Base-by-base conservation (phyloP, 2,329 filamentous ascomycete genomes). In the Xylariaceae sp. region DNA sequence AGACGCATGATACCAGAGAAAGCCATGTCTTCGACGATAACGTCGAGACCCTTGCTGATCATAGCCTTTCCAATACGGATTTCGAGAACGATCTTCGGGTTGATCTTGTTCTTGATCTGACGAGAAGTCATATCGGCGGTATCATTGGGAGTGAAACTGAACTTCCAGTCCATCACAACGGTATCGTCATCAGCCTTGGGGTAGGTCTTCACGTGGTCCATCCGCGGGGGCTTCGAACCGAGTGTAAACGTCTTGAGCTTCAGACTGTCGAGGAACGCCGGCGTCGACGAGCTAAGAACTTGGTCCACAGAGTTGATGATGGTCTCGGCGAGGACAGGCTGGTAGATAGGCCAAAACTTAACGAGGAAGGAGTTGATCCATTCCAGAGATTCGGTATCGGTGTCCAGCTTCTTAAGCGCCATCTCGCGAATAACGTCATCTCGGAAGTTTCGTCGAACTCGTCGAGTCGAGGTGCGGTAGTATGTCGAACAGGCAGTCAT, bases 331-430 rank as follows among this genome's bases (percentile, higher is more conserved):
- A 99, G 83, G 8, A 97, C 90, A 1, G 94, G 94, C 57, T 94
- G 91, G 73, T 96, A 97, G 70, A 99, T 99, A 63, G 94, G 94
- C 94, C 94, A 99, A 78, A 99, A 99, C 74, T 99, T 99, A 76
- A 95, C 86, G 68, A 99, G 74, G 77, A 99, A 99, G 68, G 91
- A 96, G 80, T 99, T 99, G 74, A 99, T 97, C 94, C 94, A 99
- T 74, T 99, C 94, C 53, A 99, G 80, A 58, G 89, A 94, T 76
- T 99, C 94, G 30, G 86, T 86, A 67, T 99, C 94, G 7, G 87
- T 94, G 68, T 97, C 94, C 56, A 99, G 79, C 69, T 83, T 89
- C 74, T 88, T 88, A 75, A 97, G 89, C 10, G 88, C 87, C 80
- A 97, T 82, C 74, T 97, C 92, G 56, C 94, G 88, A 61, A 88